Evolutionary conservation across 2,329 filamentous ascomycete species (phyloP), one percentile per base, ranked within the genome.

Genomic region (Parastagonospora nodorum): DNA sequence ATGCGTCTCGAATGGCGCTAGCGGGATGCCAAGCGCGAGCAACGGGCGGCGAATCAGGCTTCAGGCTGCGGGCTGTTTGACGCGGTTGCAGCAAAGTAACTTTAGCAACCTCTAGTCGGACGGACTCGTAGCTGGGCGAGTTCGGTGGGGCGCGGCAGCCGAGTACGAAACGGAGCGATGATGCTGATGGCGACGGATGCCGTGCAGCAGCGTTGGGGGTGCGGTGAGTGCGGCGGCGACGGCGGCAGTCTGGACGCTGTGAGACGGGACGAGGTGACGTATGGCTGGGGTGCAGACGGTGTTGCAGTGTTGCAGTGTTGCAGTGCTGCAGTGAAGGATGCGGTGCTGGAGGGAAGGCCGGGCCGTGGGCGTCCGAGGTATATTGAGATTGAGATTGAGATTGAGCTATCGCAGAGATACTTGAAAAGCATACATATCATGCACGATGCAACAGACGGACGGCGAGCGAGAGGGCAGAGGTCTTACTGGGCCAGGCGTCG

Each of bases 11-110:
- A 35, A 32, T 10, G 30, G 9, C 30, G 50, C 51, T 63, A 57
- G 55, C 48, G 47, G 42, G 43, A 38, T 19, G 63, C 65, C 64
- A 65, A 63, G 64, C 45, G 56, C 53, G 49, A 55, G 50, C 39
- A 47, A n/a, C 32, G 16, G 56, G 60, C 57, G 57, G 62, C 66
- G 62, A 68, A 66, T 10, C 30, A 10, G n/a, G 30, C 30, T 11
- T 10, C n/a, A 32, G 30, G 14, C n/a, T 16, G 61, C 57, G 64
- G 55, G 48, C 28, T 40, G 57, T 43, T 51, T 50, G 56, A 52
- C 45, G 58, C 58, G 52, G 55, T 52, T 29, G 51, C 52, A 55
- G 46, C 50, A 40, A 27, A 44, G 37, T 33, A 50, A 24, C 19
- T 24, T 24, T 24, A 24, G 19, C 19, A 19, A 14, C n/a, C 10